Evolutionary conservation across 805 yeast genomes (phyloP), one percentile per base, ranked within the genome.

Genomic region (Candida alai): DNA sequence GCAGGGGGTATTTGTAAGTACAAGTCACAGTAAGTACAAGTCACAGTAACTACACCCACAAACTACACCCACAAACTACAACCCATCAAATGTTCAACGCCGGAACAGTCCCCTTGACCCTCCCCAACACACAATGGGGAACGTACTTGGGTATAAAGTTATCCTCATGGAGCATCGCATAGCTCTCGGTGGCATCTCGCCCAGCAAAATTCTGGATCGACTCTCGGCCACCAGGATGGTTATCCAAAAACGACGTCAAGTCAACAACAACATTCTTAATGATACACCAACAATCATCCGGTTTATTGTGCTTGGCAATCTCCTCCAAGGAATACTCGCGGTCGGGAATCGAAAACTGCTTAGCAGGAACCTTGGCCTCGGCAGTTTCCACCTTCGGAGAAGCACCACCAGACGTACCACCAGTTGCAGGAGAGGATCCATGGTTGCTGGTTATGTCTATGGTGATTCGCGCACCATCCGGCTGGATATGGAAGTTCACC

Each of bases 171-270:
- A 76, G 54, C 75, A 70, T 67, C 26, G 59, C 74, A 44, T 68
- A 70, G 32, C 69, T 66, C 36, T 68, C 73, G 2, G 73, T 68
- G 4, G 75, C 74, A 42, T 68, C 74, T 41, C 57, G 63, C 1
- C 76, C 74, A 9, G 70, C 70, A 44, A 63, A 68, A 38, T 65
- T 62, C 11, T 63, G 31, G 39, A 77, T 74, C 10, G 80, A 68
- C 32, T 75, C 74, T 12, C 58, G 70, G 6, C 85, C 85, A 18
- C 85, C 85, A 5, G 85, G 85, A 44, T 68, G 77, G 41, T 63
- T 57, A 11, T 49, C 41, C 38, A 72, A 50, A 42, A 74, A 74
- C 10, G 60, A 42, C 0, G 78, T 66, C 29, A 64, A 59, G 46
- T 74, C 72, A 37, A 74, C 45, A 4, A 74, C 78, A 2, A 70